Conservation (phyloP, 2,329 filamentous ascomycete genomes). For the Pseudogymnoascus sp. region DNA sequence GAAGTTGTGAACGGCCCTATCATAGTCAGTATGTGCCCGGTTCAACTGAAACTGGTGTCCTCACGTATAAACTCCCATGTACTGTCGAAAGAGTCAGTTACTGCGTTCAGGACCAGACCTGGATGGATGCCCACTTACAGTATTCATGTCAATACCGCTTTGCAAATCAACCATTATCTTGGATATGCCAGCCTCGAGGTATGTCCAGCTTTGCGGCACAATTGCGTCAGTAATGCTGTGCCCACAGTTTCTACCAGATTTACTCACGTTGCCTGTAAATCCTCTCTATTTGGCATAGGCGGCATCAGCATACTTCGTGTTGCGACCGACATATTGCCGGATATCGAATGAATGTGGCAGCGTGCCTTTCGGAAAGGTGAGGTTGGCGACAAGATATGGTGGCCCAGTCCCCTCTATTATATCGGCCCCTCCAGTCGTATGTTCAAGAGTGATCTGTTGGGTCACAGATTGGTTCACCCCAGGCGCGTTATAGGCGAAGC, state of each 20-base stretch:
- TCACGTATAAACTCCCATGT: slow-evolving; percentile 95
- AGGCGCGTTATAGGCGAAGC: not conserved
- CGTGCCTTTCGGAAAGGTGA: slow-evolving; percentile 2
- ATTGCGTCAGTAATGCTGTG: not conserved
- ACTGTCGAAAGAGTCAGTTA: slow-evolving; percentile 37
- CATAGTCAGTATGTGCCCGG: not conserved
- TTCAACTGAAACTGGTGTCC: slow-evolving; percentile 18
- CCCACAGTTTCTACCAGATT: slow-evolving; percentile 17
- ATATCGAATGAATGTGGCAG: slow-evolving; percentile 4
- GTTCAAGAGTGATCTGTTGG: not conserved
- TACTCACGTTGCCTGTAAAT: slow-evolving; percentile 54
- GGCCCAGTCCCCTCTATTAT: slow-evolving; percentile 3
- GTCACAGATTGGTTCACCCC: not conserved
- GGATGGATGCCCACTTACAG: slow-evolving; percentile 42
- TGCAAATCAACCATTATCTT: slow-evolving; percentile 91
- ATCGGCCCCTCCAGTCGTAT: not conserved
- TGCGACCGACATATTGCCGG: slow-evolving; percentile 13
- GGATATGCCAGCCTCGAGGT: slow-evolving; percentile 78
- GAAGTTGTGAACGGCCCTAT: slow-evolving; percentile 90
- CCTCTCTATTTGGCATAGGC: slow-evolving; percentile 52
- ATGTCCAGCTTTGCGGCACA: slow-evolving; percentile 62
- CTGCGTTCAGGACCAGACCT: not conserved
- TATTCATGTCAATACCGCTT: slow-evolving; percentile 87
- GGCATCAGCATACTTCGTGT: slow-evolving; percentile 36
- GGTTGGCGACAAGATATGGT: not conserved